These are phyloP conservation scores for Wallacemonas sp. DNA, from an alignment of 208 protist species.

Conservation along the genomic window DNA sequence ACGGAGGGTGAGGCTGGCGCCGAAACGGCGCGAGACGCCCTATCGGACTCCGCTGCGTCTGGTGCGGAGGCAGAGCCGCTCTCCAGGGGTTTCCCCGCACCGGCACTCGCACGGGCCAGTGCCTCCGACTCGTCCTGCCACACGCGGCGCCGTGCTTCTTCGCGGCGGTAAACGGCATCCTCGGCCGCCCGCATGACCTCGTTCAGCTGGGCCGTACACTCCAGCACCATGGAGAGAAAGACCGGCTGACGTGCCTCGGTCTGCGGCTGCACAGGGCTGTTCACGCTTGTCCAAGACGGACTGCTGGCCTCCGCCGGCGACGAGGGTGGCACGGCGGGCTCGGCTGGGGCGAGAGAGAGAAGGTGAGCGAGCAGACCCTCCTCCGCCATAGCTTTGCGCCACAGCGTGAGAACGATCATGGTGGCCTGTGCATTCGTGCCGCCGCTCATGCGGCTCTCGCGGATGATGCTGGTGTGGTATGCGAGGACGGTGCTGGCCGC, in stretches of 20 bases:
- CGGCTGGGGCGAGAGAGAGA: conserved; percentile 10
- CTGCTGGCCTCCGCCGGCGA: background rate
- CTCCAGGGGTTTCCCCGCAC: too few relatives aligned
- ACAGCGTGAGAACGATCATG: conserved; percentile 32
- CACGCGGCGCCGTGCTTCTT: background rate
- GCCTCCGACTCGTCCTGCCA: background rate
- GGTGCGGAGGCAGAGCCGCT: too few relatives aligned
- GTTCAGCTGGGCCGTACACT: conserved; percentile 5
- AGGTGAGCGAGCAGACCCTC: conserved; percentile 29
- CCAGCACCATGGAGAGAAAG: conserved; percentile 13
- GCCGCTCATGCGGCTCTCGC: conserved; percentile 17
- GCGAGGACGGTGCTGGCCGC: conserved; percentile 27
- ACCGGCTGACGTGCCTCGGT: background rate
- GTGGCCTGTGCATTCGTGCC: conserved; percentile 18
- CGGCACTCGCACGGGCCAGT: background rate
- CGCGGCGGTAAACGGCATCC: background rate
- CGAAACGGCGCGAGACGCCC: too few relatives aligned
- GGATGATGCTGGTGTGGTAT: conserved; percentile 31
- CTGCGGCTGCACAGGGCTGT: too few relatives aligned
- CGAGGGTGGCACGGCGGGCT: conserved; percentile 1
- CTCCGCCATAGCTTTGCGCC: conserved; percentile 34
- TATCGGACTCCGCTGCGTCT: too few relatives aligned
- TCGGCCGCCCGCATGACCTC: conserved; percentile 10
- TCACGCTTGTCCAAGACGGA: too few relatives aligned
- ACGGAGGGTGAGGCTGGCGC: too few relatives aligned